A percentile compares a stretch with the other conserved stretches of the same genome.
Conservation (phyloP, 1,139 yeast genomes). For the Saccharomycopsis hybrid region DNA sequence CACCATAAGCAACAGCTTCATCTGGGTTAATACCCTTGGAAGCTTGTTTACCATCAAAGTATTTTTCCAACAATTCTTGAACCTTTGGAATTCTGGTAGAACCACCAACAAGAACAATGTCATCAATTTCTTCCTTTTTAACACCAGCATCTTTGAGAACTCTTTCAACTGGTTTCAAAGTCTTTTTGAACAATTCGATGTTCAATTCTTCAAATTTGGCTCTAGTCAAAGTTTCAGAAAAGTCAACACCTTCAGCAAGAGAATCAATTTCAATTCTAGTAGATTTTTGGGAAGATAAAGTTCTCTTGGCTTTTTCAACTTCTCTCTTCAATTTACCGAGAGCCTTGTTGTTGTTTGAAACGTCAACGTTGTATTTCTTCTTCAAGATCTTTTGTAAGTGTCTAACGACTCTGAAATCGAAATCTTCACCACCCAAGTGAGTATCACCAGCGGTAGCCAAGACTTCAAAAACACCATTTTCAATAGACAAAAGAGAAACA, state of each 20-base stretch:
- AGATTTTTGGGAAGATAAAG: slow-evolving; percentile 83
- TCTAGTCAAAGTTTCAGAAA: slow-evolving; percentile 86
- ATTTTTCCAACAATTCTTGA: slow-evolving; percentile 80
- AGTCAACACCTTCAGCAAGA: slow-evolving; percentile 91
- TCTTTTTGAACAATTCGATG: slow-evolving; percentile 79
- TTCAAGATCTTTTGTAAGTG: slow-evolving; percentile 80
- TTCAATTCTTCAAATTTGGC: slow-evolving; percentile 94
- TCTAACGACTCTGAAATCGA: slow-evolving; percentile 82
- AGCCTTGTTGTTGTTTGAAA: slow-evolving; percentile 69
- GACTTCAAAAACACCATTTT: slow-evolving; percentile 93
- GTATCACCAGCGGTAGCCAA: slow-evolving; percentile 95
- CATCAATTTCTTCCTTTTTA: slow-evolving; percentile 77
- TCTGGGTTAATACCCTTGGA: slow-evolving; percentile 96
- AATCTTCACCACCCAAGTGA: slow-evolving; percentile 96
- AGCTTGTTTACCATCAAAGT: slow-evolving; percentile 88
- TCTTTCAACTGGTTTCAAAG: slow-evolving; percentile 89
- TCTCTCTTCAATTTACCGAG: slow-evolving; percentile 89
- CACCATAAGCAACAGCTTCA: slow-evolving; percentile 97
- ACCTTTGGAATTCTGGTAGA: slow-evolving; percentile 98
- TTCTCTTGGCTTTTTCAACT: slow-evolving; percentile 95
- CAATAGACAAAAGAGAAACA: slow-evolving; percentile 81
- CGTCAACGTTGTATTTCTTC: slow-evolving; percentile 80
- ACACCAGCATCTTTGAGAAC: slow-evolving; percentile 86
- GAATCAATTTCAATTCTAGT: slow-evolving; percentile 80
- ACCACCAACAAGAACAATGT: slow-evolving; percentile 94